Conservation (phyloP, 1,284 basidiomycete genomes). For the Ceratobasidium sp. region DNA sequence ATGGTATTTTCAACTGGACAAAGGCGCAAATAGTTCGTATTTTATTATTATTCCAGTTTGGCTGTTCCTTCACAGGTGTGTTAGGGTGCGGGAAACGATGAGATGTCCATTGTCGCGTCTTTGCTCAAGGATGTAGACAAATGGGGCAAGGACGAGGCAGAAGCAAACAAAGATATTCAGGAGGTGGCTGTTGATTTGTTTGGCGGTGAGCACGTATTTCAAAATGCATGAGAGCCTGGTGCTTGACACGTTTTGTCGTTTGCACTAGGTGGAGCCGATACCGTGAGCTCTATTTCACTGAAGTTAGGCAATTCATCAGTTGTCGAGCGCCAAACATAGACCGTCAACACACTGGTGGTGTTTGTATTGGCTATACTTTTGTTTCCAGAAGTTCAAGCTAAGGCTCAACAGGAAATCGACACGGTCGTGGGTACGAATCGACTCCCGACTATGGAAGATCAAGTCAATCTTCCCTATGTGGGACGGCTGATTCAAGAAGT, state of each 20-base stretch:
- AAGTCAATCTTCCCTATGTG: constrained; percentile 41
- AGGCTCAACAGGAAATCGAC: constrained; percentile 45
- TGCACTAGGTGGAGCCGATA: constrained; percentile 28
- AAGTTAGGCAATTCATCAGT: background rate
- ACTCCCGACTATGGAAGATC: constrained; percentile 40
- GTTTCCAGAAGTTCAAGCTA: constrained; percentile 41
- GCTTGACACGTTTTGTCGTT: no score
- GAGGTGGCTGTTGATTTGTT: background rate
- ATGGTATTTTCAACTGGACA: constrained; percentile 5
- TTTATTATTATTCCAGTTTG: background rate
- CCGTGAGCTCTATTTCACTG: constrained; percentile 31
- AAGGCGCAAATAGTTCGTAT: constrained; percentile 18
- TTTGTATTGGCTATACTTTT: constrained; percentile 31
- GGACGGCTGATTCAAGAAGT: constrained; percentile 37
- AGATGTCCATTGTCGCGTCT: background rate
- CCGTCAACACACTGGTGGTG: constrained; percentile 14
- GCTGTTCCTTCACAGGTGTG: background rate
- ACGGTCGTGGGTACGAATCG: constrained; percentile 31
- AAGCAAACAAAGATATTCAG: background rate
- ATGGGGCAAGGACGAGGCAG: background rate
- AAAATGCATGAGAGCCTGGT: no score
- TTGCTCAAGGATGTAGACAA: constrained; percentile 13
- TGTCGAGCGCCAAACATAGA: background rate
- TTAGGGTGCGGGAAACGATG: background rate
- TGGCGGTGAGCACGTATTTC: background rate